A percentile compares a stretch with the other conserved stretches of the same genome.
Evolutionary conservation across 345 rosid species (phyloP).

Genomic region (Ceriops tagal): DNA sequence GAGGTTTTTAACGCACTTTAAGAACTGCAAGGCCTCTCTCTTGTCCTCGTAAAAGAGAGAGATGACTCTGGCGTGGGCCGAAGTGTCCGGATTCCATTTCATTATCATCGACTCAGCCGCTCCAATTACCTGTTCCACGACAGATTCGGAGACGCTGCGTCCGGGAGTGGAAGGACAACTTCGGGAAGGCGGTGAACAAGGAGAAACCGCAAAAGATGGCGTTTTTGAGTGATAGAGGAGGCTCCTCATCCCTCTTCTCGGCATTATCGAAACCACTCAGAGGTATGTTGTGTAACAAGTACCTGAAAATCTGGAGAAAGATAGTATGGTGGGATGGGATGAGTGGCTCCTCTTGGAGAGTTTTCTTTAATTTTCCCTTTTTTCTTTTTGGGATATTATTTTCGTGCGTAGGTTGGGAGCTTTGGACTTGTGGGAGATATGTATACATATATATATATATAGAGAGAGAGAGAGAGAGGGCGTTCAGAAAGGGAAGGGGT

Average conservation of each 20-base stretch:
- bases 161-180: background rate
- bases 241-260: constrained; percentile 29
- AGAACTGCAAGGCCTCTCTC: constrained; percentile 22
- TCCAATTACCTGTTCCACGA: constrained; percentile 11
- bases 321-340: too few relatives aligned
- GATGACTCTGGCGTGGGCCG: constrained; percentile 21
- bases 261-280: background rate
- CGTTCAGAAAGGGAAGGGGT: too few relatives aligned
- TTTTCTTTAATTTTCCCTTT: too few relatives aligned
- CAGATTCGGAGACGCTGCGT: constrained; percentile 15
- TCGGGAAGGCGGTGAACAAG: constrained; percentile 7
- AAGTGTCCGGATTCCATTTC: constrained; percentile 29
- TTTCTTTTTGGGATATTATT: too few relatives aligned
- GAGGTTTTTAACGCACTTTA: constrained; percentile 14
- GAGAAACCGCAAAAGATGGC: constrained; percentile 8
- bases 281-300: background rate
- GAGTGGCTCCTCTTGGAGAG: too few relatives aligned
- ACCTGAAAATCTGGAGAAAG: too few relatives aligned
- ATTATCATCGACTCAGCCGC: constrained; percentile 16
- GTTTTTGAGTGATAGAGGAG: constrained; percentile 18
- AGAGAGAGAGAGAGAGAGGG: too few relatives aligned
- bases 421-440: too few relatives aligned
- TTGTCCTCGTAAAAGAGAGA: constrained; percentile 28
- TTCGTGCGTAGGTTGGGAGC: too few relatives aligned
- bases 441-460: too few relatives aligned